Conservation (phyloP, 441 rosid genomes). For the Adansonia madagascariensis region DNA sequence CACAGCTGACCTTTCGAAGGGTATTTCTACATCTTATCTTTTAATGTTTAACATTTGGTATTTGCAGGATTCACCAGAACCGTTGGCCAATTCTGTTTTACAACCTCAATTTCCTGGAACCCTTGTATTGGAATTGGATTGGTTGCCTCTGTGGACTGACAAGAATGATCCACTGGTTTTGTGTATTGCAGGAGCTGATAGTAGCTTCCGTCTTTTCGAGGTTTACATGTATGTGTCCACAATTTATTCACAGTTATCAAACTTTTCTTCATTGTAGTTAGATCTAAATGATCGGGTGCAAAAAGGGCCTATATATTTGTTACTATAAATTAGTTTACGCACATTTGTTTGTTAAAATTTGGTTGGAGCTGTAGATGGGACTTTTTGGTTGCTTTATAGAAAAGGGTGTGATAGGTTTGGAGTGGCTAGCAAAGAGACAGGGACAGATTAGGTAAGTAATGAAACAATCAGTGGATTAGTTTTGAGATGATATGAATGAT, state of each 20-base stretch:
- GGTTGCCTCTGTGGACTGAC: constrained; percentile 85
- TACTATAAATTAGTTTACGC: constrained; percentile 12
- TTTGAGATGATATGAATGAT: constrained; percentile 8
- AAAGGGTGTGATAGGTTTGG: constrained; percentile 16
- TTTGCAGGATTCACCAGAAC: constrained; percentile 90
- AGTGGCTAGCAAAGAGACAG: constrained; percentile 1
- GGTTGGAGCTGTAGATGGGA: constrained; percentile 19
- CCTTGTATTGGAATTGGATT: constrained; percentile 94
- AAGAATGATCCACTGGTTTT: constrained; percentile 83
- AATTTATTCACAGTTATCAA: neutral
- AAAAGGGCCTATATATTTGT: neutral
- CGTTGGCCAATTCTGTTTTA: constrained; percentile 89
- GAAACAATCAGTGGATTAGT: constrained; percentile 13
- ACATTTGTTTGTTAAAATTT: neutral
- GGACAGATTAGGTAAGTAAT: neutral
- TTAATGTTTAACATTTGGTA: constrained; percentile 28
- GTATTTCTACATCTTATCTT: constrained; percentile 23
- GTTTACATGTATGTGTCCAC: constrained; percentile 67
- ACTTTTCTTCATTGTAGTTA: constrained; percentile 6
- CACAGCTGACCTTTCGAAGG: constrained; percentile 15
- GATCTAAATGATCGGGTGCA: neutral
- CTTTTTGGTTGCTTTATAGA: constrained; percentile 26
- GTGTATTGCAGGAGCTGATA: constrained; percentile 98
- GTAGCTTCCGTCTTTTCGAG: constrained; percentile 93
- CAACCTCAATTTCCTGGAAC: constrained; percentile 97